Conservation (phyloP, 148 eudicot species). For the Selenicereus undatus region DNA sequence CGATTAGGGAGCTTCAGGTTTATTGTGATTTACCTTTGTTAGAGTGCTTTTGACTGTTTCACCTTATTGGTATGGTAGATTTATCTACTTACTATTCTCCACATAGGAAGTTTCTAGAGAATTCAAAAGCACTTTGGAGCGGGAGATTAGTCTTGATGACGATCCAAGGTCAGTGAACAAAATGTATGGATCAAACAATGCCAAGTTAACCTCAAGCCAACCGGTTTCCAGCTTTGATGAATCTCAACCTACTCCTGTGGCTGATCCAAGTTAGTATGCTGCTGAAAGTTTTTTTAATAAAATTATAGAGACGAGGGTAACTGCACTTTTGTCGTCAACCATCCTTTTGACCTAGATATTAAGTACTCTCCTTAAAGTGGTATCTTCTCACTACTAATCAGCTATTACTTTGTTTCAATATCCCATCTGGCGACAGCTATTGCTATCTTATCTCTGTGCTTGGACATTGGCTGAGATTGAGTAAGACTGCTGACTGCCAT, state of each 20-base stretch:
- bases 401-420: no score
- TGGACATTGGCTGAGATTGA: no score
- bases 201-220: constrained; percentile 27
- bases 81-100: constrained; percentile 4
- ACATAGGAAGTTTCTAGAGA: constrained; percentile 89
- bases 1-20: constrained; percentile 96
- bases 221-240: constrained; percentile 33
- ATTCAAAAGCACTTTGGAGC: constrained; percentile 86
- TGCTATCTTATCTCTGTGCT: no score
- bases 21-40: background rate
- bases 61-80: background rate
- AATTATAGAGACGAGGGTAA: background rate
- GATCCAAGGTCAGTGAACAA: constrained; percentile 35
- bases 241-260: constrained; percentile 28
- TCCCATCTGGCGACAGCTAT: no score
- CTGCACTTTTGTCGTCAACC: background rate
- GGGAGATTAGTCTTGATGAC: constrained; percentile 94
- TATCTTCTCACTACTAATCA: no score
- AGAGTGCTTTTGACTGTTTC: background rate
- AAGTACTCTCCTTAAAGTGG: no score
- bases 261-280: constrained; percentile 64
- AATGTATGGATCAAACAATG: constrained; percentile 36
- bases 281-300: background rate
- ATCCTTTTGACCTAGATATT: no score
- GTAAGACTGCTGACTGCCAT: no score